phyloP scores from a whole-genome alignment of 345 rosid genomes.

The Syzygium aqueum region DNA sequence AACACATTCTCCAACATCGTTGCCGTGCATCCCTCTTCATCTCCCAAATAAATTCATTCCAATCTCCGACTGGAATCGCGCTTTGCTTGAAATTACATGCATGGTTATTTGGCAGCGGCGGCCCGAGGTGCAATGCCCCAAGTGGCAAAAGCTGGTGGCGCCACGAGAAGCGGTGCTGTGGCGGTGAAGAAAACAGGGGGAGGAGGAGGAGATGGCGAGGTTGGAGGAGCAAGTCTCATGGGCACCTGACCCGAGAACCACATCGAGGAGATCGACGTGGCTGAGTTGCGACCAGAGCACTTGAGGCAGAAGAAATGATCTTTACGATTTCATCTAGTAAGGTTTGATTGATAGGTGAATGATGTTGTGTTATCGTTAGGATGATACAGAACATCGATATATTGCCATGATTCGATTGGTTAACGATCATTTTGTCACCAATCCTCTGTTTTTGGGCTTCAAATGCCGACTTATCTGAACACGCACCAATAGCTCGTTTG shows the following conservation, averaged over 20 bases:
- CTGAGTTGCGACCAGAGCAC: conserved; percentile 44
- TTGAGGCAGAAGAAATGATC: conserved; percentile 43
- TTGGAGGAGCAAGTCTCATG: conserved; percentile 6
- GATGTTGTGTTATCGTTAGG: neutral
- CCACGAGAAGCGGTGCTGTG: neutral
- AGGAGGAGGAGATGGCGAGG: neutral
- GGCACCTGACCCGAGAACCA: conserved; percentile 71
- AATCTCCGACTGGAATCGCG: neutral
- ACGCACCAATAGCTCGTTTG: neutral
- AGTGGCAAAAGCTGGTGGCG: neutral
- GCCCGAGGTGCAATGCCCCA: neutral
- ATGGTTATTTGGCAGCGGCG: neutral
- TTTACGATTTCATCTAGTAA: neutral
- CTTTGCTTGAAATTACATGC: neutral
- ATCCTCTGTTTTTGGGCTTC: neutral
- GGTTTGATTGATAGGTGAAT: neutral
- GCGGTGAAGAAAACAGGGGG: neutral
- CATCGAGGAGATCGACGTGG: conserved; percentile 49
- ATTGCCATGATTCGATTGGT: neutral
- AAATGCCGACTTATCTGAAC: neutral
- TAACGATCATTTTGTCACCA: neutral
- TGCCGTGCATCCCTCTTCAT: neutral
- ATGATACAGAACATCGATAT: neutral
- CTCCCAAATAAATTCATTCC: neutral
- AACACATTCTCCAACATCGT: neutral